Conservation (phyloP, 805 yeast species). For the Zygotorulaspora danielsina region DNA sequence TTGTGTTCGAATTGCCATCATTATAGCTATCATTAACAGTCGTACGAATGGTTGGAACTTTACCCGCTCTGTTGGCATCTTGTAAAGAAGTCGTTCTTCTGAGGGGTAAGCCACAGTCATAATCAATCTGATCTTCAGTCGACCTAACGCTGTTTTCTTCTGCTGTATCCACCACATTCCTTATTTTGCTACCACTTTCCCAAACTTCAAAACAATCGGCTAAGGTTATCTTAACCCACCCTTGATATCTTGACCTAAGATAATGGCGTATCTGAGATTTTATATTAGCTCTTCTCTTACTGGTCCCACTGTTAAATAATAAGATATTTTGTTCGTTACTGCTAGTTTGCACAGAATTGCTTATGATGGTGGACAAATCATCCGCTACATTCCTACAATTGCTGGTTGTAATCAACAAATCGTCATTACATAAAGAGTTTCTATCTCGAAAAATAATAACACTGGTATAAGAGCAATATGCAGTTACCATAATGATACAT, state of each 20-base stretch:
- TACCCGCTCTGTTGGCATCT: slow-evolving; percentile 5
- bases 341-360: slow-evolving; percentile 6
- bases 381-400: slow-evolving; percentile 1
- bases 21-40: neutral
- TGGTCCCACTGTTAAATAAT: slow-evolving; percentile 17
- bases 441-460: slow-evolving; percentile 38
- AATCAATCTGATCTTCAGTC: slow-evolving; percentile 5
- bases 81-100: slow-evolving; percentile 18
- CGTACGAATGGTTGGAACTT: slow-evolving; percentile 7
- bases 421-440: slow-evolving; percentile 1
- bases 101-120: slow-evolving; percentile 5
- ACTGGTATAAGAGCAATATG: slow-evolving; percentile 57
- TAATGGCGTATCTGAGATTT: slow-evolving; percentile 22
- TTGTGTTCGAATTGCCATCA: slow-evolving; percentile 7
- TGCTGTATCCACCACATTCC: slow-evolving; percentile 1
- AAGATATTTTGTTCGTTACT: slow-evolving; percentile 12
- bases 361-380: slow-evolving; percentile 12
- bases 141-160: slow-evolving; percentile 4
- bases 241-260: slow-evolving; percentile 24
- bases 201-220: slow-evolving; percentile 30
- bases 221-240: slow-evolving; percentile 28
- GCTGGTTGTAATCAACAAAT: neutral
- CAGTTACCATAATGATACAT: slow-evolving; percentile 51
- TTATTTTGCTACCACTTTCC: slow-evolving; percentile 20
- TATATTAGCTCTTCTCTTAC: slow-evolving; percentile 18